These are phyloP conservation scores for Rhodosporidiobolus odoratus DNA, from an alignment of 768 basidiomycete genomes.

Conservation along the genomic window DNA sequence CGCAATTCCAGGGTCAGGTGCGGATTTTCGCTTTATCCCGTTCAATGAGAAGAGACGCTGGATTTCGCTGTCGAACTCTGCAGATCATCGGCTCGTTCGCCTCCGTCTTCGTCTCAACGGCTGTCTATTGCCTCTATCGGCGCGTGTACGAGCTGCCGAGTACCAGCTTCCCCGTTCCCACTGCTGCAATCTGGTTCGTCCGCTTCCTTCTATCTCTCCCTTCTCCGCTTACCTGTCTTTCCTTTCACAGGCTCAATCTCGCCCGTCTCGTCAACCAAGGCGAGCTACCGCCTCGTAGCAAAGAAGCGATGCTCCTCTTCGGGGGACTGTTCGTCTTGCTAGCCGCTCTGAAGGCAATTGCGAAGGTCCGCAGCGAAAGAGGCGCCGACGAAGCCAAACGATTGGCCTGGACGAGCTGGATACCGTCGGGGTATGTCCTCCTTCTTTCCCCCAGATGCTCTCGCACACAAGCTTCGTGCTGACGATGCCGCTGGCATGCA, in stretches of 20 bases:
- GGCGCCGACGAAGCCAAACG: not conserved
- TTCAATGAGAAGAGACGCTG: not conserved
- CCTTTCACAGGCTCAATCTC: conserved; percentile 48
- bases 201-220: conserved; percentile 43
- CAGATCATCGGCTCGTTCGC: conserved; percentile 81
- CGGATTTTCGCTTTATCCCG: not conserved
- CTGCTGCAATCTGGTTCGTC: conserved; percentile 78
- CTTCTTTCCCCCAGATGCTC: not conserved
- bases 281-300: conserved; percentile 68
- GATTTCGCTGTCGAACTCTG: not conserved
- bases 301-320: conserved; percentile 71
- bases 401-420: conserved; percentile 16
- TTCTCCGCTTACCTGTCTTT: conserved; percentile 64
- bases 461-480: not conserved
- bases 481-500: not conserved
- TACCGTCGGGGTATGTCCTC: conserved; percentile 50
- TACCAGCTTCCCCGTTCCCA: conserved; percentile 91
- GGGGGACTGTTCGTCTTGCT: conserved; percentile 64
- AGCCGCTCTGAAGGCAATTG: conserved; percentile 63
- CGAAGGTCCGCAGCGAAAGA: conserved; percentile 48
- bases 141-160: conserved; percentile 83
- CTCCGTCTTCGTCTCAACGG: conserved; percentile 80
- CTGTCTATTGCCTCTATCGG: conserved; percentile 80
- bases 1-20: conserved; percentile 77
- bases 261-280: conserved; percentile 56